Evolutionary conservation across 1,139 yeast genomes (phyloP).

Genomic region (Taphrina sp.): DNA sequence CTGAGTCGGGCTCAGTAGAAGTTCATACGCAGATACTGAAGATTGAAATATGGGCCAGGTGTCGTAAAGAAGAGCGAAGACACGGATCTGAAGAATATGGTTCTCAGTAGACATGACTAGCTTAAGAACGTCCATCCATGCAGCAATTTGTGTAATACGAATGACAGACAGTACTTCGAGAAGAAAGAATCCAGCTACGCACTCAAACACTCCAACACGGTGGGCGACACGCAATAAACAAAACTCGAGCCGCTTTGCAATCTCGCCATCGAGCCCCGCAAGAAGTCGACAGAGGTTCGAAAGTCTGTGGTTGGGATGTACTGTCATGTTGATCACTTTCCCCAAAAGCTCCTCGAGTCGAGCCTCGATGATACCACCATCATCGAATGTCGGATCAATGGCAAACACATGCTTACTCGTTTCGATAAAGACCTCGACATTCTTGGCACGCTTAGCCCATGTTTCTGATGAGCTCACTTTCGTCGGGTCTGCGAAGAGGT

Average conservation of each 20-base stretch:
- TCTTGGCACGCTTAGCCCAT: conserved; percentile 20
- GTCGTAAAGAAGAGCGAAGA: conserved; percentile 20
- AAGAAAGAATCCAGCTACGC: conserved; percentile 15
- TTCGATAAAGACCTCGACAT: conserved; percentile 20
- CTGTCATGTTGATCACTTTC: conserved; percentile 14
- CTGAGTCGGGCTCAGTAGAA: conserved; percentile 5
- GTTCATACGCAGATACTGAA: neutral
- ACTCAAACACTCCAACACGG: conserved; percentile 16
- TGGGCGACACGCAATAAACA: conserved; percentile 7
- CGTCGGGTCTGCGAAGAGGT: conserved; percentile 17
- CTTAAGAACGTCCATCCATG: conserved; percentile 15
- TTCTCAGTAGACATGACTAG: conserved; percentile 20
- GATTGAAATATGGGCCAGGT: conserved; percentile 3
- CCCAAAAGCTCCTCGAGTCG: conserved; percentile 24
- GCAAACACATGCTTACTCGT: conserved; percentile 10
- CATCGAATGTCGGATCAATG: conserved; percentile 3
- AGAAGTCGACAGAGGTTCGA: conserved; percentile 5
- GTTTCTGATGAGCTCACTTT: conserved; percentile 7
- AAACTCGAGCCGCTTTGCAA: conserved; percentile 13
- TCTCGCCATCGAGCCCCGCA: conserved; percentile 1
- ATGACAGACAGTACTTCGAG: conserved; percentile 16
- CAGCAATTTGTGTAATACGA: neutral
- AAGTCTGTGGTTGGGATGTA: conserved; percentile 21
- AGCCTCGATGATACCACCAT: conserved; percentile 6
- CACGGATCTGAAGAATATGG: conserved; percentile 25